A percentile compares a stretch with the other conserved stretches of the same genome.
phyloP scores from a whole-genome alignment of 2,329 filamentous ascomycete genomes.

The Cercospora sesami region DNA sequence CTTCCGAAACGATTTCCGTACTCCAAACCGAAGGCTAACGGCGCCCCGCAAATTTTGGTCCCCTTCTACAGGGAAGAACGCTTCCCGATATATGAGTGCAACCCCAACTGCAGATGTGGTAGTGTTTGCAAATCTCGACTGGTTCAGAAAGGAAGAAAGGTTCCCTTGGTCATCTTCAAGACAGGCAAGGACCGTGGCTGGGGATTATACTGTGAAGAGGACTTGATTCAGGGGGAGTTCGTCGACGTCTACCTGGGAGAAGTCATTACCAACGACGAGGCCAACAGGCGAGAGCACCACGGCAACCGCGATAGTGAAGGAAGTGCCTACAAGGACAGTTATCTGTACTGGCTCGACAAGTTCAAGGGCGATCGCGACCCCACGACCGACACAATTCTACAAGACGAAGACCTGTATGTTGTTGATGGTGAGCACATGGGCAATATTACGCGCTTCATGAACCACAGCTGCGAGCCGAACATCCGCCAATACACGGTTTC shows the following conservation, averaged over 20 bases:
- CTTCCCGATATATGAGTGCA: conserved; percentile 74
- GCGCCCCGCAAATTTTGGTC: conserved; percentile 33
- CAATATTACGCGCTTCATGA: conserved; percentile 77
- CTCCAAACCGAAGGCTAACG: conserved; percentile 35
- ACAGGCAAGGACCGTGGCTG: conserved; percentile 69
- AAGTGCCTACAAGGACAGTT: conserved; percentile 68
- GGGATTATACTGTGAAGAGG: conserved; percentile 67
- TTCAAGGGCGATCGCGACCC: conserved; percentile 48
- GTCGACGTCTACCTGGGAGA: conserved; percentile 75
- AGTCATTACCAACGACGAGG: conserved; percentile 56
- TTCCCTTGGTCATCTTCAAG: conserved; percentile 75
- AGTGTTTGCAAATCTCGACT: conserved; percentile 69
- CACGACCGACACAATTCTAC: conserved; percentile 53
- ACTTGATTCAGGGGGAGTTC: conserved; percentile 71
- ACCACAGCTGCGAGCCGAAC: conserved; percentile 79
- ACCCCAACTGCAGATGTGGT: conserved; percentile 67
- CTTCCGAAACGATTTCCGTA: conserved; percentile 64
- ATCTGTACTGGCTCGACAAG: conserved; percentile 80
- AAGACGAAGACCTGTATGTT: conserved; percentile 45
- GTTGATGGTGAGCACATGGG: conserved; percentile 72
- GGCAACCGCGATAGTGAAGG: conserved; percentile 42
- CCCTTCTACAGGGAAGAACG: conserved; percentile 47
- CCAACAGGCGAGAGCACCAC: conserved; percentile 59
- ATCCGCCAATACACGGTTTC: conserved; percentile 76
- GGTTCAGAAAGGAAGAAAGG: conserved; percentile 69